Conservation (phyloP, 2,329 filamentous ascomycete genomes). For the Diplocarpon mali region DNA sequence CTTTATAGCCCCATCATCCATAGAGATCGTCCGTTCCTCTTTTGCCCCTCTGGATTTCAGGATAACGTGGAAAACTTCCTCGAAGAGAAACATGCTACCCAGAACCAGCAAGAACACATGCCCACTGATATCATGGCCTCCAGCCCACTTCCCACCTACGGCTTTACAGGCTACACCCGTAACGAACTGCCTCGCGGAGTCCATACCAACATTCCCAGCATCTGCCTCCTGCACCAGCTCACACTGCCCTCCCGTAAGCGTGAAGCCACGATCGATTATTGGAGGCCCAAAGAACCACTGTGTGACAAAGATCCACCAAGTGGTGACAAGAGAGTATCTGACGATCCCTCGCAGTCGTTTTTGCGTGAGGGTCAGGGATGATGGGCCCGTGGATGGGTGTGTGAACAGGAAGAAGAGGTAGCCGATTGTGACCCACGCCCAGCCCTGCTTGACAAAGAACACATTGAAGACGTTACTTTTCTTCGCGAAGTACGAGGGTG, state of each 20-base stretch:
- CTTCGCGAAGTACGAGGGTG: constrained; percentile 82
- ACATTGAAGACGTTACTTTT: constrained; percentile 90
- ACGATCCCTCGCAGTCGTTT: constrained; percentile 46
- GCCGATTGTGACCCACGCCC: constrained; percentile 77
- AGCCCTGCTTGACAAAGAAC: constrained; percentile 89
- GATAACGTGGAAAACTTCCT: constrained; percentile 62
- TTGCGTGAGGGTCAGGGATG: constrained; percentile 30
- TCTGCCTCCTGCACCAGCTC: constrained; percentile 43
- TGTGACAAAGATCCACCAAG: constrained; percentile 75
- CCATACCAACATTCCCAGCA: constrained; percentile 35
- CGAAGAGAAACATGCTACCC: constrained; percentile 67
- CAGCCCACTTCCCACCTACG: constrained; percentile 72
- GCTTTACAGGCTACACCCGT: constrained; percentile 74
- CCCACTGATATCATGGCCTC: constrained; percentile 93
- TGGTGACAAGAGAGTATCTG: constrained; percentile 63
- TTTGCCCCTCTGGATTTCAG: constrained; percentile 33
- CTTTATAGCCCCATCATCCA: constrained; percentile 55
- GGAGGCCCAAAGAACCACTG: constrained; percentile 95
- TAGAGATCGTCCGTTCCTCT: constrained; percentile 57
- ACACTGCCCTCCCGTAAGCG: constrained; percentile 79
- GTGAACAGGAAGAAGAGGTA: constrained; percentile 60
- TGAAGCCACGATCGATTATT: constrained; percentile 81
- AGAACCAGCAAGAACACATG: constrained; percentile 90
- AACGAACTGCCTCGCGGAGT: constrained; percentile 40
- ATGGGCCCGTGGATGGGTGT: constrained; percentile 46